Conservation (phyloP, 352 stramenopile species). For the Phytophthora pluvialis region DNA sequence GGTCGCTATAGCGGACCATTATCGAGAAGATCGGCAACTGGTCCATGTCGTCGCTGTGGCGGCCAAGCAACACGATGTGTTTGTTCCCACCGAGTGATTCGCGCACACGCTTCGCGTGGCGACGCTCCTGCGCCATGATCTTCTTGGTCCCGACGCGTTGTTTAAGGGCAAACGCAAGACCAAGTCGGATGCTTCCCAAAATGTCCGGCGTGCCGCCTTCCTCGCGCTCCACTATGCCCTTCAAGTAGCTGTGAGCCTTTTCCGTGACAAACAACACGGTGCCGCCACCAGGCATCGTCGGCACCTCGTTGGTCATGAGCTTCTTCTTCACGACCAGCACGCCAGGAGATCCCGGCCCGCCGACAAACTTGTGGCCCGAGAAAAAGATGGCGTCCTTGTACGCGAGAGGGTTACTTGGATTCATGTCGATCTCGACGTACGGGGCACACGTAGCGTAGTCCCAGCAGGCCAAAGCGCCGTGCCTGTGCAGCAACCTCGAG, state of each 20-base stretch:
- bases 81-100: slow-evolving; percentile 51
- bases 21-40: slow-evolving; percentile 96
- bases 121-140: slow-evolving; percentile 64
- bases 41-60: slow-evolving; percentile 39
- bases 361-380: slow-evolving; percentile 97
- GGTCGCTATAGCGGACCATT: slow-evolving; percentile 86
- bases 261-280: slow-evolving; percentile 71
- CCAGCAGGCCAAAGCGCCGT: slow-evolving; percentile 94
- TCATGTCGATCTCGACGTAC: slow-evolving; percentile 97
- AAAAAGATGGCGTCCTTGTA: slow-evolving; percentile 97
- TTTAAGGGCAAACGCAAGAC: slow-evolving; percentile 94
- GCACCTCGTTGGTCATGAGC: slow-evolving; percentile 63
- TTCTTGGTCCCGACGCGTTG: slow-evolving; percentile 54
- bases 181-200: slow-evolving; percentile 92
- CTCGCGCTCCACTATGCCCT: slow-evolving; percentile 88
- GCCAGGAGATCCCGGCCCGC: slow-evolving; percentile 91
- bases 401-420: slow-evolving; percentile 65
- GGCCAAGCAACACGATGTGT: slow-evolving; percentile 89
- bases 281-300: slow-evolving; percentile 58
- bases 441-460: slow-evolving; percentile 96
- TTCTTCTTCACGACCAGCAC: slow-evolving; percentile 97
- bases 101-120: slow-evolving; percentile 46
- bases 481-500: slow-evolving; percentile 87
- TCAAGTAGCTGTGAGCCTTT: slow-evolving; percentile 66
- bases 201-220: slow-evolving; percentile 97